These are phyloP conservation scores for Cercophora samala DNA, from an alignment of 495 filamentous ascomycete species.

Conservation along the genomic window DNA sequence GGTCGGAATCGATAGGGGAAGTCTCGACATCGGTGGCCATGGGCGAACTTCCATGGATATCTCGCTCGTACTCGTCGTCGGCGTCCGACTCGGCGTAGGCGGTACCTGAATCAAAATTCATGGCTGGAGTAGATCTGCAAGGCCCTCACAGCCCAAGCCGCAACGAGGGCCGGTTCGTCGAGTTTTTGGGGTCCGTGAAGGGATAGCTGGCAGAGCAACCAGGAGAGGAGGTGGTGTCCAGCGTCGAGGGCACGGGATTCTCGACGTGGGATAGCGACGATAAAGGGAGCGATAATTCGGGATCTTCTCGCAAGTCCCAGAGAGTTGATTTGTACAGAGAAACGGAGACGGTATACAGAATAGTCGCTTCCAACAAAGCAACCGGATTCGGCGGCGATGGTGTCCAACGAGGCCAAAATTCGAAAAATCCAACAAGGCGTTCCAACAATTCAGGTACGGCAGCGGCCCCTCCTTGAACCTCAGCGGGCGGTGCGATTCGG, in stretches of 20 bases:
- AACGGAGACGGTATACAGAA: neutral
- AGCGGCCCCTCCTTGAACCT: neutral
- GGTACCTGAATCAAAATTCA: slow-evolving; percentile 58
- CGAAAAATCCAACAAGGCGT: neutral
- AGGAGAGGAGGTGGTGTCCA: slow-evolving; percentile 6
- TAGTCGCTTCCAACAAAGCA: neutral
- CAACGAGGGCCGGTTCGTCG: slow-evolving; percentile 21
- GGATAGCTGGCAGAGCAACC: neutral
- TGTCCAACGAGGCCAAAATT: neutral
- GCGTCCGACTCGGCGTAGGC: slow-evolving; percentile 83
- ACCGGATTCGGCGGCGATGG: neutral
- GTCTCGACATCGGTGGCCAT: slow-evolving; percentile 72
- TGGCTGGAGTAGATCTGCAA: slow-evolving; percentile 31
- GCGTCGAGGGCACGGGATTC: neutral
- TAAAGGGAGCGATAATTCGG: slow-evolving; percentile 5
- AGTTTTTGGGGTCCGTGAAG: neutral
- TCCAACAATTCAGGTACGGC: neutral
- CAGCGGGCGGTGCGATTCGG: neutral
- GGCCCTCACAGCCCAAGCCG: slow-evolving; percentile 30
- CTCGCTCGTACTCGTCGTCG: slow-evolving; percentile 91
- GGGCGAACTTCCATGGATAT: slow-evolving; percentile 67
- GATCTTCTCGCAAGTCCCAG: slow-evolving; percentile 1
- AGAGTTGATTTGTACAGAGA: slow-evolving; percentile 12
- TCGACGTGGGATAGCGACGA: slow-evolving; percentile 14
- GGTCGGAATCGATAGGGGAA: slow-evolving; percentile 78